Conservation (phyloP, 192 early-diverging fungal genomes). For the Podila horticola region DNA sequence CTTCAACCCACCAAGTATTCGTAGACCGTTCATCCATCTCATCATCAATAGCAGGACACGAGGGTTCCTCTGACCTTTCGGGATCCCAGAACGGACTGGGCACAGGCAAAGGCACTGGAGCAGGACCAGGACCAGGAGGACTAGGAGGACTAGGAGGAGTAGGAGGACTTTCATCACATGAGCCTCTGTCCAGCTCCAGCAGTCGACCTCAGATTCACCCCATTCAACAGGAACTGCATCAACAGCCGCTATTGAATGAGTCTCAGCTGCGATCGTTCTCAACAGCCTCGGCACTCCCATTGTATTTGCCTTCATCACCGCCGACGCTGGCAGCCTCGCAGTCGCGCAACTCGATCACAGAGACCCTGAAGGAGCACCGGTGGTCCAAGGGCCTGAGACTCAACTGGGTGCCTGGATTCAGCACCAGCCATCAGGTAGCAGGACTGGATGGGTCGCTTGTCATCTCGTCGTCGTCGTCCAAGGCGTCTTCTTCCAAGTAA, state of each 20-base stretch:
- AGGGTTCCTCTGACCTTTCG: background rate
- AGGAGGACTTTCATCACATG: no score
- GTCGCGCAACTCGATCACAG: conserved; percentile 19
- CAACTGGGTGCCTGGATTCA: conserved; percentile 24
- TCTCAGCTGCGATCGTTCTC: conserved; percentile 10
- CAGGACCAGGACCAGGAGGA: no score
- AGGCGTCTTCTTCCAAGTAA: conserved; percentile 33
- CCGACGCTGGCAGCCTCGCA: background rate
- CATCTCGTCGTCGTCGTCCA: background rate
- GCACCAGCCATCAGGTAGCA: conserved; percentile 5
- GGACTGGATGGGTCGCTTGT: conserved; percentile 15
- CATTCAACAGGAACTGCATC: conserved; percentile 5
- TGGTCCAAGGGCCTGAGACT: conserved; percentile 37
- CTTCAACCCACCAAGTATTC: background rate
- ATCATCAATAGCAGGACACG: conserved; percentile 5
- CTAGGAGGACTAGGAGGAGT: no score
- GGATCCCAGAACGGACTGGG: no score
- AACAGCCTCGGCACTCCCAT: conserved; percentile 3
- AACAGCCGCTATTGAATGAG: background rate
- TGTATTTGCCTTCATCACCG: background rate
- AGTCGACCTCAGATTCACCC: background rate
- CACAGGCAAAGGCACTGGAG: no score
- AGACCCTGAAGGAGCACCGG: conserved; percentile 36
- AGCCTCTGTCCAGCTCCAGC: no score
- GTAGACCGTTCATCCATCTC: background rate